Conservation (phyloP, 2,329 filamentous ascomycete species). For the Arthrocladium fulminans region DNA sequence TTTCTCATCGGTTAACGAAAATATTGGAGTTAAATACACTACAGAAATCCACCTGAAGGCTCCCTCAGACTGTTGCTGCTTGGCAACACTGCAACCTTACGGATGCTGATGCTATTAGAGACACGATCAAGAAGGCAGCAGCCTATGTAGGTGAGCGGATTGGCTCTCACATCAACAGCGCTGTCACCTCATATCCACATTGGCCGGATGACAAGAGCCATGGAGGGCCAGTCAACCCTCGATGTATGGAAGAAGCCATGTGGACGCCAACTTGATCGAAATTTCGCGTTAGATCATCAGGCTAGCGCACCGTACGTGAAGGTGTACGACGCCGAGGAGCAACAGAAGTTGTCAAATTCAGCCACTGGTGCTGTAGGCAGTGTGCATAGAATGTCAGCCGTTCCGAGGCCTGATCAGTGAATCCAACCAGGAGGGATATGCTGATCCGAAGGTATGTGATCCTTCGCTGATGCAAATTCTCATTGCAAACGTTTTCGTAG, state of each 20-base stretch:
- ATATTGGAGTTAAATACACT: constrained; percentile 34
- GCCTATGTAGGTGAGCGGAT: constrained; percentile 31
- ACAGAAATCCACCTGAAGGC: constrained; percentile 26
- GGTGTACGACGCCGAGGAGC: constrained; percentile 14
- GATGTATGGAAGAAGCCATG: constrained; percentile 38
- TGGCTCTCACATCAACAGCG: constrained; percentile 35
- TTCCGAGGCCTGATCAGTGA: constrained; percentile 39
- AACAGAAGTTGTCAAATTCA: constrained; percentile 18
- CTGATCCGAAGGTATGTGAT: constrained; percentile 27
- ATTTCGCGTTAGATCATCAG: constrained; percentile 40
- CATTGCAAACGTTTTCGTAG: no score
- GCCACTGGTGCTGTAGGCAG: constrained; percentile 25
- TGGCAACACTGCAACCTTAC: constrained; percentile 37
- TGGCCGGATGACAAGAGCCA: constrained; percentile 40
- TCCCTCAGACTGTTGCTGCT: constrained; percentile 26
- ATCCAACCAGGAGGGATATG: constrained; percentile 43
- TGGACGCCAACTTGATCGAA: constrained; percentile 41
- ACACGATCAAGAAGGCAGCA: constrained; percentile 29
- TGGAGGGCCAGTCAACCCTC: constrained; percentile 37
- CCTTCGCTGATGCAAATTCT: no score
- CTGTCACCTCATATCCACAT: constrained; percentile 29
- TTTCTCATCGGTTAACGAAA: constrained; percentile 37
- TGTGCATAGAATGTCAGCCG: constrained; percentile 41
- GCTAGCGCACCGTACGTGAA: constrained; percentile 43
- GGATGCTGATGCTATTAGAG: constrained; percentile 30